Conservation (phyloP, 257 asterid species). For the Jasminum sambac region DNA sequence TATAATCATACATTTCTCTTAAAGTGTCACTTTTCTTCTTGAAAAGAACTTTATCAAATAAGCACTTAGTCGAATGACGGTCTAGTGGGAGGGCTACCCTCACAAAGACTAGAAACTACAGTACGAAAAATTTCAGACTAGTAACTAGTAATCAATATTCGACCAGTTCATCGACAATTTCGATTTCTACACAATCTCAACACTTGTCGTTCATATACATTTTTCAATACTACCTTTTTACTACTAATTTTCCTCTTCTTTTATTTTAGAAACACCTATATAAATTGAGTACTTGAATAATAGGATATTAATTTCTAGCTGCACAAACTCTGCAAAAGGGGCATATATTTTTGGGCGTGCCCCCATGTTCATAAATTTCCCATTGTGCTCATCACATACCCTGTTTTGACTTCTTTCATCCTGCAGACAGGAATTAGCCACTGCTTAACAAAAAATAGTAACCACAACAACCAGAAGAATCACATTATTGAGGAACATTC, state of each 20-base stretch:
- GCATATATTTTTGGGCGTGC: slow-evolving; percentile 18
- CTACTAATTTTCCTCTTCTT: too few relatives aligned
- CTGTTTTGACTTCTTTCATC: slow-evolving; percentile 42
- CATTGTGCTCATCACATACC: slow-evolving; percentile 9
- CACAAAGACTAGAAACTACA: too few relatives aligned
- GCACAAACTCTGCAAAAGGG: slow-evolving; percentile 13
- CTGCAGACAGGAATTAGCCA: slow-evolving; percentile 38
- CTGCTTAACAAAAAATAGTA: slow-evolving; percentile 15
- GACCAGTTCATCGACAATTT: not conserved
- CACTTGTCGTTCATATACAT: not conserved
- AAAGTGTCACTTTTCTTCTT: too few relatives aligned
- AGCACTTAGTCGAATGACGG: too few relatives aligned
- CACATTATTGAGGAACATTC: not conserved
- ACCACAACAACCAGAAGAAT: slow-evolving; percentile 4
- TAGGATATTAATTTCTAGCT: slow-evolving; percentile 3
- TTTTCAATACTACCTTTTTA: too few relatives aligned
- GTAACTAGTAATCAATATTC: too few relatives aligned
- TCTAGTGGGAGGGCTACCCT: too few relatives aligned
- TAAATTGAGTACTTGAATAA: not conserved
- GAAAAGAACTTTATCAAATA: too few relatives aligned
- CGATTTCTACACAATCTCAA: slow-evolving; percentile 9
- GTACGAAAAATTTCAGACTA: too few relatives aligned
- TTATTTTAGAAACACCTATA: too few relatives aligned
- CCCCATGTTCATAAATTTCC: slow-evolving; percentile 39
- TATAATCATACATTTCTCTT: too few relatives aligned